Evolutionary conservation across 2,329 filamentous ascomycete genomes (phyloP).

Genomic region (Claviceps sp.): DNA sequence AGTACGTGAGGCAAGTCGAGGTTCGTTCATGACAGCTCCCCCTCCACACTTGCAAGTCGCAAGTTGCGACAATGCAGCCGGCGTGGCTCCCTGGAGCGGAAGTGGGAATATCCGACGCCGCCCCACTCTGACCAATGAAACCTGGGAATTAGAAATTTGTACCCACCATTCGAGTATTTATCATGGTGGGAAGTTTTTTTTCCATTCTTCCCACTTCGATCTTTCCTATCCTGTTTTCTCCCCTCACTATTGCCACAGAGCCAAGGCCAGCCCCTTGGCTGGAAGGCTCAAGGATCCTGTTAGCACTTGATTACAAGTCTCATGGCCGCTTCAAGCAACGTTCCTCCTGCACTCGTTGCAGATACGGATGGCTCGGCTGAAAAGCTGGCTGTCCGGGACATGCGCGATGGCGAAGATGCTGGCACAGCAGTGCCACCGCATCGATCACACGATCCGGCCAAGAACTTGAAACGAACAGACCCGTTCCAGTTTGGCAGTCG

Average conservation of each 20-base stretch:
- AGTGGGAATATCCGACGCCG: conserved; percentile 3
- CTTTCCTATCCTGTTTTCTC: background rate
- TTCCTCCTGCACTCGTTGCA: conserved; percentile 6
- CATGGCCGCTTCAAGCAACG: conserved; percentile 9
- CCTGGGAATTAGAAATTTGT: background rate
- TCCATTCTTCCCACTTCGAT: background rate
- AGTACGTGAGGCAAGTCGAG: background rate
- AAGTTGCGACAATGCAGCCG: background rate
- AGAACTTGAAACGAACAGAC: conserved; percentile 76
- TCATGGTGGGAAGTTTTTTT: background rate
- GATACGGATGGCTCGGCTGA: conserved; percentile 10
- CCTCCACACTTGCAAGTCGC: background rate
- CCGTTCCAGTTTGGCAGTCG: conserved; percentile 94
- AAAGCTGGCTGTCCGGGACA: conserved; percentile 14
- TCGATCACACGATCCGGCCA: conserved; percentile 55
- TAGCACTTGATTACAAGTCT: background rate
- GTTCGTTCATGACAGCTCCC: background rate
- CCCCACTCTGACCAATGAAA: background rate
- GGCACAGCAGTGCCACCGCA: conserved; percentile 34
- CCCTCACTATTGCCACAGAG: background rate
- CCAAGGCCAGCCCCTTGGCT: conserved; percentile 1
- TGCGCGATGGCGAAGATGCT: conserved; percentile 4
- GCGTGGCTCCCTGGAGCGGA: background rate
- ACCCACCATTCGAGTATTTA: conserved; percentile 2
- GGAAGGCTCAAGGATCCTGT: background rate